Evolutionary conservation across 768 basidiomycete genomes (phyloP).

Genomic region (Saitozyma sp.): DNA sequence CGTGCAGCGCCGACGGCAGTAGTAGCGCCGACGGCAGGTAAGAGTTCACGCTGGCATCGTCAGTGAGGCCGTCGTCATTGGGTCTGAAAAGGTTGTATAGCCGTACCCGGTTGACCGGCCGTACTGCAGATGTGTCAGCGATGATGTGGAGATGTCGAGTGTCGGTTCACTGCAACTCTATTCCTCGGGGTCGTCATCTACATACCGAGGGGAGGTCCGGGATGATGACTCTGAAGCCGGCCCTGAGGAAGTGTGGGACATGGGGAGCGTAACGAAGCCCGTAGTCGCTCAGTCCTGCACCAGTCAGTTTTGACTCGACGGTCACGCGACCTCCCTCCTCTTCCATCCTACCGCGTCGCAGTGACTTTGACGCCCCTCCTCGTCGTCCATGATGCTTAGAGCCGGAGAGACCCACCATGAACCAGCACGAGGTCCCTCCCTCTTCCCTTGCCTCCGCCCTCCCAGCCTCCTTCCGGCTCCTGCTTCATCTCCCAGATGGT

Average conservation of each 20-base stretch:
- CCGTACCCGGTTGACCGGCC: slow-evolving; percentile 50
- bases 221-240: slow-evolving; percentile 53
- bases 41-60: slow-evolving; percentile 40
- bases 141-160: neutral
- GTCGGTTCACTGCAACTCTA: too few species aligned
- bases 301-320: neutral
- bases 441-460: slow-evolving; percentile 42
- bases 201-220: slow-evolving; percentile 54
- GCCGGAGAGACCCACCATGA: slow-evolving; percentile 47
- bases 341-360: neutral
- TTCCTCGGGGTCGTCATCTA: neutral
- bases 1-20: slow-evolving; percentile 49
- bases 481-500: slow-evolving; percentile 48
- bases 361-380: neutral
- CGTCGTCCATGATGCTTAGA: neutral
- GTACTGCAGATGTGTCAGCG: slow-evolving; percentile 26
- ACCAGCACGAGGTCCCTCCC: slow-evolving; percentile 50
- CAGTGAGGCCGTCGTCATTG: neutral
- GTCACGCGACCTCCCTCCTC: too few species aligned
- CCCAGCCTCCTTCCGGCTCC: slow-evolving; percentile 38
- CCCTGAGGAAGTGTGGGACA: slow-evolving; percentile 44
- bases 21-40: slow-evolving; percentile 44
- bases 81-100: neutral
- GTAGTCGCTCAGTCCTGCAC: slow-evolving; percentile 44
- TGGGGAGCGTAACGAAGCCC: slow-evolving; percentile 52